phyloP scores from a whole-genome alignment of 83 land plant genomes.

The Isoetes engelmannii region DNA sequence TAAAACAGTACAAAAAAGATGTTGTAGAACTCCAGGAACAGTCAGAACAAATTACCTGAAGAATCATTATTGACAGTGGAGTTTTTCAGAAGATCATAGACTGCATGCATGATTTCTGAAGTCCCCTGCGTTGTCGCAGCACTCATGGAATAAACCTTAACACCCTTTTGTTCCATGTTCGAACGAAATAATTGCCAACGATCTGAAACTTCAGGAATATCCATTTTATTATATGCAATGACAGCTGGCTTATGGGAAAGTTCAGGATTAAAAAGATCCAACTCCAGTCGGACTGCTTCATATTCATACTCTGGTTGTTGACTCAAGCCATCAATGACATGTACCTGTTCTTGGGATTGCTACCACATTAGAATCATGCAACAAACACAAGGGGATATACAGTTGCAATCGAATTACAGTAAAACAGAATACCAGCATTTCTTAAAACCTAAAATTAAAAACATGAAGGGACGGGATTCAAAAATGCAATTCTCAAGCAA shows the following conservation, averaged over 20 bases:
- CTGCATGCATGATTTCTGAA: conserved; percentile 54
- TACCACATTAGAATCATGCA: too few relatives aligned
- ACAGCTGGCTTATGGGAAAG: conserved; percentile 70
- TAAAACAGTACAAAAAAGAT: too few relatives aligned
- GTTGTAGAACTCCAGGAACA: too few relatives aligned
- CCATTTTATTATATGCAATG: conserved; percentile 91
- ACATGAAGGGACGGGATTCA: too few relatives aligned
- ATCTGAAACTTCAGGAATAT: conserved; percentile 79
- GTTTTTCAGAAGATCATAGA: conserved; percentile 49
- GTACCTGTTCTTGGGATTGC: conserved; percentile 40
- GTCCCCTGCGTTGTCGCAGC: conserved; percentile 68
- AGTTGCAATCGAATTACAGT: too few relatives aligned
- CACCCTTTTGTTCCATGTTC: conserved; percentile 47
- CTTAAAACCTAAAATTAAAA: too few relatives aligned
- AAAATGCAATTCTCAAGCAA: too few relatives aligned
- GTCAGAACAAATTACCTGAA: too few relatives aligned
- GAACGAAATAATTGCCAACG: conserved; percentile 57
- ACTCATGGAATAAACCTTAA: conserved; percentile 69
- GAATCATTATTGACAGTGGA: too few relatives aligned
- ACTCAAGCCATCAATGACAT: conserved; percentile 83
- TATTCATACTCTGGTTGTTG: conserved; percentile 74
- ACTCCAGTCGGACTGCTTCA: conserved; percentile 88
- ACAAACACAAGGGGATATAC: too few relatives aligned
- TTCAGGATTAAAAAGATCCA: conserved; percentile 71
- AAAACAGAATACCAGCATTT: too few relatives aligned